Base-by-base conservation (phyloP, 2,329 filamentous ascomycete species). In the Ophiocordyceps camponoti-floridani region DNA sequence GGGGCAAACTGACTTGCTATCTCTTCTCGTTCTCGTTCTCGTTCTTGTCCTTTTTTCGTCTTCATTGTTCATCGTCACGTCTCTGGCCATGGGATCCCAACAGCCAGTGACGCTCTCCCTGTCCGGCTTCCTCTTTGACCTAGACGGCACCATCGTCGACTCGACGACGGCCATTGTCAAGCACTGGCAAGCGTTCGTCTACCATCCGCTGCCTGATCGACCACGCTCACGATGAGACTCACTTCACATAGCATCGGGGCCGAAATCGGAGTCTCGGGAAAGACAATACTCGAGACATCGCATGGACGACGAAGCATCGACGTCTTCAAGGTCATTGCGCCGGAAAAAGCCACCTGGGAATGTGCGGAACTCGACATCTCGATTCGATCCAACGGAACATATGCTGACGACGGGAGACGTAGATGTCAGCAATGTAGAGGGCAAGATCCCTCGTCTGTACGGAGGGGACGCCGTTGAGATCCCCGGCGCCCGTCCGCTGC, bases 281-380 rank as follows among this genome's bases (percentile, higher is more conserved):
- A 80, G 42, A 75, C 82, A 41, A 96, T 98, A 54, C 73, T 96
- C 26, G 74, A 85, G 54, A 94, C 86, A 10, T 94, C 87, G 5
- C 91, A 98, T 62, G 91, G 91, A 49, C 77, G 89, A 47, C 72
- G 91, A 47, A 86, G 79, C 52, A 94, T 96, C 55, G 91, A 98
- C 54, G 78, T 83, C 3, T 70, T 98, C 47, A 75, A 75, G 58
- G 67, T 88, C 27, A 75, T 94, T 47, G 80, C 84, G 49, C 83
- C 86, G 14, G 79, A 84, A 53, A 85, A 86, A 58, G 91, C 91
- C 40, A 95, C 82, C 54, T 89, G 84, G 86, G 86, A 94, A 51
- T 94, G 86, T 93, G 33, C 33, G 33, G n/a, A n/a, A n/a, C n/a
- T n/a, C n/a, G n/a, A n/a, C n/a, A n/a, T n/a, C n/a, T n/a, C n/a